Evolutionary conservation across 2,329 filamentous ascomycete species (phyloP).

Genomic region (Amylocarpus encephaloides): DNA sequence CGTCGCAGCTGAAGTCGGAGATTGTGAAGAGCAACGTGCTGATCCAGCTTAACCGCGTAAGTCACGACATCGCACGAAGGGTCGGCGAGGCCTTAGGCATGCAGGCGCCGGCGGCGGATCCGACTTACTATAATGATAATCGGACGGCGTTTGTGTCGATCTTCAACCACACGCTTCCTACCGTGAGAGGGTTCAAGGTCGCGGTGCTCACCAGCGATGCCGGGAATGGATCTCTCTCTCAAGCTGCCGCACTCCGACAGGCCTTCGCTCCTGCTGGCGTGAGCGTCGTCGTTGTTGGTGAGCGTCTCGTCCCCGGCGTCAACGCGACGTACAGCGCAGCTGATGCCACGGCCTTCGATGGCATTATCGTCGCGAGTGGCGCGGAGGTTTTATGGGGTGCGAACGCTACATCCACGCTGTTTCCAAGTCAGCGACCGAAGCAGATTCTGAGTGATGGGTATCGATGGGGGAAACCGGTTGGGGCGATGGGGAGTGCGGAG

Average conservation of each 20-base stretch:
- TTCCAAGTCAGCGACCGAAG: constrained; percentile 54
- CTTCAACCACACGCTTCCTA: constrained; percentile 51
- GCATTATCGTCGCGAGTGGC: constrained; percentile 52
- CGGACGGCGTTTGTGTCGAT: constrained; percentile 55
- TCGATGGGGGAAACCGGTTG: constrained; percentile 65
- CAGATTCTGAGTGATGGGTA: constrained; percentile 59
- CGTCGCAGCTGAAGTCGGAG: constrained; percentile 49
- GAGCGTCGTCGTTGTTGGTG: constrained; percentile 53
- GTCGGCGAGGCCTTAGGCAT: constrained; percentile 58
- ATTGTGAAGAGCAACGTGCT: constrained; percentile 60
- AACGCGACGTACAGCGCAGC: constrained; percentile 59
- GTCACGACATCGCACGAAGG: constrained; percentile 58
- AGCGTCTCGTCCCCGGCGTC: constrained; percentile 47
- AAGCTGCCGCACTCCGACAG: constrained; percentile 45
- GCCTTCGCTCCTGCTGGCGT: constrained; percentile 46
- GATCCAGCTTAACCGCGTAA: constrained; percentile 61
- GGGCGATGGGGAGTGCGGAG: constrained; percentile 44
- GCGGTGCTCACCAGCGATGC: constrained; percentile 51
- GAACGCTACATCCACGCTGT: constrained; percentile 45
- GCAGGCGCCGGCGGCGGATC: constrained; percentile 50
- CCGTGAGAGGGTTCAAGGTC: constrained; percentile 56
- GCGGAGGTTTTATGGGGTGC: constrained; percentile 46
- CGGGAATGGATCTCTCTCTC: constrained; percentile 38
- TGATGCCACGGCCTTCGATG: constrained; percentile 57
- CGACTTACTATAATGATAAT: constrained; percentile 63